Evolutionary conservation across 306 rosid species (phyloP).

Genomic region (Cicer chorassanicum): DNA sequence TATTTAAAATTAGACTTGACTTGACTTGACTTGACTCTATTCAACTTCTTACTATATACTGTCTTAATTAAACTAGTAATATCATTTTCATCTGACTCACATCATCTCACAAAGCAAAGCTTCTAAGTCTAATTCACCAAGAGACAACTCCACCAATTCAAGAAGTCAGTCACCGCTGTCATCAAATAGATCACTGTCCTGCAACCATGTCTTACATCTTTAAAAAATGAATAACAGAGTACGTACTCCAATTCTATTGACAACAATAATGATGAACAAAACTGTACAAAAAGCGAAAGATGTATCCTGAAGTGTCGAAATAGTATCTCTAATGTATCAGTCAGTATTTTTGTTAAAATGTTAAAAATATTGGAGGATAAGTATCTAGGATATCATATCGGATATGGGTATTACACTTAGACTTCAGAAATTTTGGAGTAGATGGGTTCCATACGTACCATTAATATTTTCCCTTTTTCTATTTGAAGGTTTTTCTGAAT

Average conservation of each 20-base stretch:
- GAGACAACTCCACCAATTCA: neutral
- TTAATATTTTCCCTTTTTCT: neutral
- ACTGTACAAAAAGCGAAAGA: neutral
- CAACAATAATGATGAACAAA: neutral
- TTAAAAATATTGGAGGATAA: neutral
- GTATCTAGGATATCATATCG: slow-evolving; percentile 1
- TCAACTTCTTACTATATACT: neutral
- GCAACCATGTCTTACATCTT: neutral
- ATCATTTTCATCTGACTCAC: neutral
- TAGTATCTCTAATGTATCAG: neutral
- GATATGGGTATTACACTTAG: neutral
- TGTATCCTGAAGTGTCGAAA: neutral
- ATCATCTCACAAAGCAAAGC: slow-evolving; percentile 1
- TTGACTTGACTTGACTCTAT: neutral
- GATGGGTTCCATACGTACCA: neutral
- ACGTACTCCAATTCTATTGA: neutral
- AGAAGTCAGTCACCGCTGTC: neutral
- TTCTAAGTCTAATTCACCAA: slow-evolving; percentile 1
- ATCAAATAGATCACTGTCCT: neutral
- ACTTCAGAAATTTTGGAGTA: slow-evolving; percentile 7
- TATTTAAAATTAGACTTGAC: neutral
- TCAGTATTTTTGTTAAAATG: neutral
- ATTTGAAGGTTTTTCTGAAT: slow-evolving; percentile 1
- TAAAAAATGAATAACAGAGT: neutral
- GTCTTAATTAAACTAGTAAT: neutral